Evolutionary conservation across 805 yeast genomes (phyloP).

Genomic region (Saccharomyces eubayanus): DNA sequence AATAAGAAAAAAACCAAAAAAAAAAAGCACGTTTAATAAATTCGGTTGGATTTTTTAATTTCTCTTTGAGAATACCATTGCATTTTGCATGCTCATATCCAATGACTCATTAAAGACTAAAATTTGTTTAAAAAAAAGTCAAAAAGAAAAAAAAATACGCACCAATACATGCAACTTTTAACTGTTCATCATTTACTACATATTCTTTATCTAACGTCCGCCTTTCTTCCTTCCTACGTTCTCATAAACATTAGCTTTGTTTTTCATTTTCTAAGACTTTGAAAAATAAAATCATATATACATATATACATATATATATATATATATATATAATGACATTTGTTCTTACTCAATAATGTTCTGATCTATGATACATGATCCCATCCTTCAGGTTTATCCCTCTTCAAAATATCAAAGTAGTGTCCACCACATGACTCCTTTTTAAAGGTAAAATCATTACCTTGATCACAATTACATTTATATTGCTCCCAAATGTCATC

Average conservation of each 20-base stretch:
- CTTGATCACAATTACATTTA: conserved; percentile 66
- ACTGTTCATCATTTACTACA: neutral
- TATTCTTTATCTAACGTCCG: neutral
- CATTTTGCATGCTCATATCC: neutral
- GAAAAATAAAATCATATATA: neutral
- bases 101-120: neutral
- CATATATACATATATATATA: neutral
- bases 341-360: neutral
- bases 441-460: conserved; percentile 59
- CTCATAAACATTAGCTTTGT: neutral
- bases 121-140: neutral
- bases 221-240: neutral
- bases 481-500: conserved; percentile 44
- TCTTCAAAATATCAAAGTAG: conserved; percentile 41
- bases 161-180: neutral
- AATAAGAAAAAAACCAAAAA: neutral
- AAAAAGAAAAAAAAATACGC: neutral
- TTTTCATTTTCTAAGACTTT: neutral
- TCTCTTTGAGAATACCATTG: neutral
- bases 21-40: neutral
- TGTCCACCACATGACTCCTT: conserved; percentile 56
- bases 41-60: neutral
- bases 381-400: conserved; percentile 56
- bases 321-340: neutral
- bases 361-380: conserved; percentile 25